Conservation (phyloP, 164 flowering plant species). For the Cinnamomum chago region DNA sequence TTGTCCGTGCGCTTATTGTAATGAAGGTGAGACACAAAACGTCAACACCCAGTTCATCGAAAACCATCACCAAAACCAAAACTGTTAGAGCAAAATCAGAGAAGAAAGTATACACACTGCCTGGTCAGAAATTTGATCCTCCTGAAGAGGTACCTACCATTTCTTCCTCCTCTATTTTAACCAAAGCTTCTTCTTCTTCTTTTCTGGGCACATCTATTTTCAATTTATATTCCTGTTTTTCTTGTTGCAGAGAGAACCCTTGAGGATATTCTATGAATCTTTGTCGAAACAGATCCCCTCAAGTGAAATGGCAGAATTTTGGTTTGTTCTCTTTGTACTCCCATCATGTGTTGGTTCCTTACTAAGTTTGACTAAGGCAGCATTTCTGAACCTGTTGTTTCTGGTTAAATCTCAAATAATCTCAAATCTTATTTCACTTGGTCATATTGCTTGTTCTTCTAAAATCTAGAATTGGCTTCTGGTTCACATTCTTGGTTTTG, state of each 20-base stretch:
- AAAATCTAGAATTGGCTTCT: too few species aligned
- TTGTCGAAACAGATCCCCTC: conserved; percentile 82
- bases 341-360: not conserved
- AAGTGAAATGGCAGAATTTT: conserved; percentile 97
- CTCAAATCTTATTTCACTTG: not conserved
- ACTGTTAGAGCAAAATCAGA: conserved; percentile 39
- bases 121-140: conserved; percentile 86
- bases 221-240: not conserved
- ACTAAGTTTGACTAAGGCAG: not conserved
- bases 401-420: not conserved
- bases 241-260: conserved; percentile 77
- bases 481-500: too few species aligned
- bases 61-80: conserved; percentile 35
- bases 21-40: conserved; percentile 61
- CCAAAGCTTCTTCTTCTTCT: not conserved
- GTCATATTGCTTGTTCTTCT: too few species aligned
- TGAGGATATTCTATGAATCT: conserved; percentile 91
- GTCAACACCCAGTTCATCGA: conserved; percentile 43
- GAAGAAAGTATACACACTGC: conserved; percentile 75
- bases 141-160: conserved; percentile 75
- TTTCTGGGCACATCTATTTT: not conserved
- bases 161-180: not conserved
- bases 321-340: conserved; percentile 43
- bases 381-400: not conserved
- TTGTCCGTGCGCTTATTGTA: conserved; percentile 2